Conservation (phyloP, 2,329 filamentous ascomycete genomes). For the Colletotrichum paranaense region DNA sequence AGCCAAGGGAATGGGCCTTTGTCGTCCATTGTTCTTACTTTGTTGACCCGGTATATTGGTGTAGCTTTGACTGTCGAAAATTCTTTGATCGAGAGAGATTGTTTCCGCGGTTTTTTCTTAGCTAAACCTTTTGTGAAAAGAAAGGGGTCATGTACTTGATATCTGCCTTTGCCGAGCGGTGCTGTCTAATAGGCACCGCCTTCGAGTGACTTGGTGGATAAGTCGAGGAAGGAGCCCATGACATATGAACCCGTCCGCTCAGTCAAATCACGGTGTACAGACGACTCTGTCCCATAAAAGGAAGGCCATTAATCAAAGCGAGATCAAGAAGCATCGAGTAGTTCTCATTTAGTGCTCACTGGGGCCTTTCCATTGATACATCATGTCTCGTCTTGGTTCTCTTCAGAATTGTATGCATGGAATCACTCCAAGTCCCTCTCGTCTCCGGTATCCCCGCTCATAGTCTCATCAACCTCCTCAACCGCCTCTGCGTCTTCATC, state of each 20-base stretch:
- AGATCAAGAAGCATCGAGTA: neutral
- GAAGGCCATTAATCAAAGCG: neutral
- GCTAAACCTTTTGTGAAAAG: neutral
- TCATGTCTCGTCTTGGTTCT: too few relatives aligned
- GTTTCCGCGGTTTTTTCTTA: neutral
- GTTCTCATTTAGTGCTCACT: too few relatives aligned
- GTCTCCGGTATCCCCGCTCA: too few relatives aligned
- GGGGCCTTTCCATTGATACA: too few relatives aligned
- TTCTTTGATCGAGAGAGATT: neutral
- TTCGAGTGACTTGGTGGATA: neutral
- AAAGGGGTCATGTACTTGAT: rapidly evolving
- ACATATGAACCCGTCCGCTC: neutral
- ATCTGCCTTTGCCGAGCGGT: too few relatives aligned
- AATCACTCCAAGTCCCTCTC: too few relatives aligned
- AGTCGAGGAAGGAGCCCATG: neutral
- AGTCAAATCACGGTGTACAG: neutral
- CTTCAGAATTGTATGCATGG: too few relatives aligned
- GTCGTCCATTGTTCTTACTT: neutral
- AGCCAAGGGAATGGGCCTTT: neutral
- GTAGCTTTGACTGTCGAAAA: neutral
- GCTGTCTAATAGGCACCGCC: too few relatives aligned
- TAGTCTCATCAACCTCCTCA: too few relatives aligned
- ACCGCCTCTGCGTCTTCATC: neutral
- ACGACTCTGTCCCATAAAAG: neutral
- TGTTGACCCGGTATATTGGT: neutral